These are phyloP conservation scores for Chrysochromulina parva DNA, from an alignment of 78 protist species.

Conservation along the genomic window DNA sequence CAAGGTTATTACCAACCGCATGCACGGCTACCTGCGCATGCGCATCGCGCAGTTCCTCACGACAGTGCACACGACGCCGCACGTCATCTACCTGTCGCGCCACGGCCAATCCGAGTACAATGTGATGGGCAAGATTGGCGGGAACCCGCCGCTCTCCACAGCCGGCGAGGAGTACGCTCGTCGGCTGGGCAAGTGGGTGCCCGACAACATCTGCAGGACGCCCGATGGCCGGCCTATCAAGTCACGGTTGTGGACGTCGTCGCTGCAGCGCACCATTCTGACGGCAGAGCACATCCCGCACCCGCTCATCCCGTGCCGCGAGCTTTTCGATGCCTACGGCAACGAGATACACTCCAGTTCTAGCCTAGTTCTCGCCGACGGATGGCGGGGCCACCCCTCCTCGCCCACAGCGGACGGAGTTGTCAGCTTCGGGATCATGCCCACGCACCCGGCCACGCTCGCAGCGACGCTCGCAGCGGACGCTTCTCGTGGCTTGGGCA, in stretches of 20 bases:
- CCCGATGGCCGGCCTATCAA: background rate
- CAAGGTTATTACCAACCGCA: background rate
- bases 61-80: background rate
- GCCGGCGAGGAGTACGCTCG: background rate
- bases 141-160: slow-evolving; percentile 76
- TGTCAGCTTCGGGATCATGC: no score
- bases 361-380: no score
- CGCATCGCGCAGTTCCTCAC: background rate
- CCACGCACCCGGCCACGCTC: no score
- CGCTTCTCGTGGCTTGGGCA: no score
- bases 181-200: background rate
- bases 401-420: no score
- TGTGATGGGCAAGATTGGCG: slow-evolving; percentile 78
- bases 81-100: slow-evolving; percentile 77
- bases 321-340: no score
- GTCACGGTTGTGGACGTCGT: slow-evolving; percentile 17
- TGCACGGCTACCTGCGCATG: background rate
- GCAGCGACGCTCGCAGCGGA: no score
- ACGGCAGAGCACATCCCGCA: slow-evolving; percentile 9
- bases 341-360: no score
- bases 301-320: background rate
- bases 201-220: background rate
- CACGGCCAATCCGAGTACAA: slow-evolving; percentile 91
- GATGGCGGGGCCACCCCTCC: no score
- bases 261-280: slow-evolving; percentile 12